These are phyloP conservation scores for Anthracocystis setariae DNA, from an alignment of 1,284 basidiomycete species.

Conservation along the genomic window DNA sequence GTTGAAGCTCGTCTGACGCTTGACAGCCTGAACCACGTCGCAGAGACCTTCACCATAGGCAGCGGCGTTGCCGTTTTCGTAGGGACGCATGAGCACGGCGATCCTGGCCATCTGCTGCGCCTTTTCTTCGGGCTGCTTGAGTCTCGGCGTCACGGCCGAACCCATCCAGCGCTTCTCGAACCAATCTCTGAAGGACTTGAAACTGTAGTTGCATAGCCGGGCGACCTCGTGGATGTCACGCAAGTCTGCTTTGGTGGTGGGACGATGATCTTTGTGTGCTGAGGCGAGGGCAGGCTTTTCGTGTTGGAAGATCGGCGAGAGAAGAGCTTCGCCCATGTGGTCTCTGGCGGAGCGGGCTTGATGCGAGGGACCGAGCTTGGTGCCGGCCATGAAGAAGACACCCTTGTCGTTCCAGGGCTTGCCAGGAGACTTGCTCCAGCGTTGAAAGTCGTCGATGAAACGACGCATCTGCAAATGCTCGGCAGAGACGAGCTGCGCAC, in stretches of 20 bases:
- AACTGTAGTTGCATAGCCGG: slow-evolving; percentile 21
- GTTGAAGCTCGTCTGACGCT: slow-evolving; percentile 45
- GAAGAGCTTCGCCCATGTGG: slow-evolving; percentile 24
- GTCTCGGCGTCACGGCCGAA: slow-evolving; percentile 13
- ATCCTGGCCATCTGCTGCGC: slow-evolving; percentile 35
- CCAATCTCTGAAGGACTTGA: slow-evolving; percentile 28
- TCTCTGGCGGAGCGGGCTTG: slow-evolving; percentile 19
- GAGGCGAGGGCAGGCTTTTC: slow-evolving; percentile 24
- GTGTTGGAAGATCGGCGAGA: slow-evolving; percentile 31
- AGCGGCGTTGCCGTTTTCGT: slow-evolving; percentile 40
- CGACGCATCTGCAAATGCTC: slow-evolving; percentile 42
- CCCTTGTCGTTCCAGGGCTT: background rate
- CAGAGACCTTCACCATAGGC: slow-evolving; percentile 42
- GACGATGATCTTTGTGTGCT: slow-evolving; percentile 7
- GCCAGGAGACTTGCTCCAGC: slow-evolving; percentile 30
- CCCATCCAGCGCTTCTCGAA: slow-evolving; percentile 27
- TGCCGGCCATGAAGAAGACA: slow-evolving; percentile 44
- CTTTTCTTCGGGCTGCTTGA: slow-evolving; percentile 19
- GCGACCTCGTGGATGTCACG: slow-evolving; percentile 27
- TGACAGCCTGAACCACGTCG: slow-evolving; percentile 45
- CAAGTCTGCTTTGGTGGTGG: background rate
- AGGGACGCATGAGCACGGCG: slow-evolving; percentile 32
- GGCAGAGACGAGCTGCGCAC: slow-evolving; percentile 26
- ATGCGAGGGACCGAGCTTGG: slow-evolving; percentile 26
- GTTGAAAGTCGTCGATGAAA: slow-evolving; percentile 30